phyloP scores from a whole-genome alignment of 192 early-diverging fungal genomes.

The Endogone sp. region DNA sequence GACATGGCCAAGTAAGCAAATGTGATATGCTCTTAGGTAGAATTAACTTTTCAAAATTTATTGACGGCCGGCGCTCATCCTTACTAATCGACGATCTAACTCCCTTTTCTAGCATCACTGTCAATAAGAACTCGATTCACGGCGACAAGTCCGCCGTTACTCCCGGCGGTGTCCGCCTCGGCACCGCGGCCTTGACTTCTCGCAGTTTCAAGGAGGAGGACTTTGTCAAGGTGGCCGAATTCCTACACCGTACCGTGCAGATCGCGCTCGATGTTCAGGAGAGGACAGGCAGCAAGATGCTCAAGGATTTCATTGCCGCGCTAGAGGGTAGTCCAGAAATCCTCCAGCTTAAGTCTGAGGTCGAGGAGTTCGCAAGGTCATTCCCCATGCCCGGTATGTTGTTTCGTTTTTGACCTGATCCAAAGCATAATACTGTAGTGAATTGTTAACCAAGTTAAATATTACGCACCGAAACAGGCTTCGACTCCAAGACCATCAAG shows the following conservation, averaged over 20 bases:
- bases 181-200: constrained; percentile 93
- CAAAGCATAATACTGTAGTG: neutral
- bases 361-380: constrained; percentile 85
- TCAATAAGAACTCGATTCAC: constrained; percentile 99
- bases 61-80: neutral
- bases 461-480: neutral
- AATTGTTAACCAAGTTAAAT: neutral
- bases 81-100: neutral
- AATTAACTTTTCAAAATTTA: too few relatives aligned
- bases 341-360: constrained; percentile 75
- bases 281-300: constrained; percentile 82
- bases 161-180: constrained; percentile 97
- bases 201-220: constrained; percentile 96
- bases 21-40: too few relatives aligned
- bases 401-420: neutral
- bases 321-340: constrained; percentile 78
- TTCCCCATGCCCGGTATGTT: constrained; percentile 96
- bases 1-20: constrained; percentile 73
- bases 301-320: constrained; percentile 97
- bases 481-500: constrained; percentile 4
- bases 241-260: constrained; percentile 91
- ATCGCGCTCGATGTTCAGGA: constrained; percentile 85
- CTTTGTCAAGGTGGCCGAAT: constrained; percentile 94
- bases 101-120: constrained; percentile 66
- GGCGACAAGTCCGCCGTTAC: constrained; percentile 94